phyloP scores from a whole-genome alignment of 116 monocot species.

The Iris pallida region DNA sequence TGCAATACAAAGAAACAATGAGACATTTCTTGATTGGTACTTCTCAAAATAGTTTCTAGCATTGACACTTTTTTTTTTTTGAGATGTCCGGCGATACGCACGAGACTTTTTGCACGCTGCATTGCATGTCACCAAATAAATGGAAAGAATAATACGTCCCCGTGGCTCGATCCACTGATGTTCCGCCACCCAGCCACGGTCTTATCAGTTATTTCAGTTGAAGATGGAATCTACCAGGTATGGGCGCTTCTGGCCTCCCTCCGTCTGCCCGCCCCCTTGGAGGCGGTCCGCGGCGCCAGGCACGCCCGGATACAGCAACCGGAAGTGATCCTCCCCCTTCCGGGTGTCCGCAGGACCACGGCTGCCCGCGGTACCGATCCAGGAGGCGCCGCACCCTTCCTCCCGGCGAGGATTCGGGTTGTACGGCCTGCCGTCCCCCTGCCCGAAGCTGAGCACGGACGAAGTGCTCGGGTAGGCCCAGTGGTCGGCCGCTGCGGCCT shows the following conservation, averaged over 20 bases:
- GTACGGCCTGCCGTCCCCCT: not conserved
- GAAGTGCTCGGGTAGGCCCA: conserved; percentile 26
- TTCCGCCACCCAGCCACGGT: no score
- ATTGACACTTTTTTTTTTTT: no score
- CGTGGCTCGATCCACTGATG: no score
- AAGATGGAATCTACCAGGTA: conserved; percentile 20
- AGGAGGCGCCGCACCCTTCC: conserved; percentile 21
- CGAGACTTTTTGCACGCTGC: no score
- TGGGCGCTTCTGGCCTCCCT: conserved; percentile 25
- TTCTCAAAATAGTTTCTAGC: not conserved
- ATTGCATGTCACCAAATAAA: no score
- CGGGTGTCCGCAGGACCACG: conserved; percentile 11
- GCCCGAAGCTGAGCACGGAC: conserved; percentile 50
- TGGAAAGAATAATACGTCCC: no score
- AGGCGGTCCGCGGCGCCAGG: conserved; percentile 6
- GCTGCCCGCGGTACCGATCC: conserved; percentile 13
- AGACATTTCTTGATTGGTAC: not conserved
- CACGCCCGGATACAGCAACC: conserved; percentile 27
- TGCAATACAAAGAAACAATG: not conserved
- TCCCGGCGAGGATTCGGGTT: conserved; percentile 5
- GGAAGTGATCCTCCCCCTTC: conserved; percentile 29
- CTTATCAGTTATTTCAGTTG: not conserved
- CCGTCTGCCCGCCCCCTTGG: conserved; percentile 15
- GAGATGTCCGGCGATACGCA: no score
- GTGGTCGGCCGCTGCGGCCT: not conserved